Evolutionary conservation across 257 asterid species (phyloP).

Genomic region (Jaltomata sinuosa): DNA sequence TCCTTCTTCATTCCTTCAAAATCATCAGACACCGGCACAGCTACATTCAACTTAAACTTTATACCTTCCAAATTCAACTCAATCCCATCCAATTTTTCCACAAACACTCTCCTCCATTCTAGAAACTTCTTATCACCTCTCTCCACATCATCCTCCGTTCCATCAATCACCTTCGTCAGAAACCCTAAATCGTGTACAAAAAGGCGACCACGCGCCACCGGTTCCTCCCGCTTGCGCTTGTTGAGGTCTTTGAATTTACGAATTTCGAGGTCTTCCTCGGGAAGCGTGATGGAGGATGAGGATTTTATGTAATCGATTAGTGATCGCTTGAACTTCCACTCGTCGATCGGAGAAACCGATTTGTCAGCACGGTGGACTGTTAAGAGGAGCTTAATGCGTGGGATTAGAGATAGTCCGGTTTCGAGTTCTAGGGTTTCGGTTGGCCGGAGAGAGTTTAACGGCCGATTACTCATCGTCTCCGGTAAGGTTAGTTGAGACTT

Average conservation of each 20-base stretch:
- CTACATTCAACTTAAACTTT: constrained; percentile 57
- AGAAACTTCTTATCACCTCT: constrained; percentile 42
- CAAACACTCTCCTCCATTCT: constrained; percentile 67
- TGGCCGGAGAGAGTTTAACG: constrained; percentile 28
- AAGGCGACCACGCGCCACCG: constrained; percentile 71
- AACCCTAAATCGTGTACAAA: constrained; percentile 69
- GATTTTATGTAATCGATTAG: constrained; percentile 56
- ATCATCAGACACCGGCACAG: constrained; percentile 54
- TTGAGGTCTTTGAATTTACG: constrained; percentile 55
- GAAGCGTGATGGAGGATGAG: constrained; percentile 37
- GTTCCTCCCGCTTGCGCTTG: constrained; percentile 91
- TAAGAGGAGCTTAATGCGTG: constrained; percentile 61
- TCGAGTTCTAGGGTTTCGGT: constrained; percentile 57
- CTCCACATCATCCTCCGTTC: constrained; percentile 19
- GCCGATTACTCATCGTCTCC: constrained; percentile 16
- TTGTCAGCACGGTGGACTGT: constrained; percentile 79
- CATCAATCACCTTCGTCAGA: constrained; percentile 20
- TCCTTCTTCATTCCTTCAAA: constrained; percentile 64
- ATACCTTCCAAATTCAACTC: constrained; percentile 78
- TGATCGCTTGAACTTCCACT: constrained; percentile 87
- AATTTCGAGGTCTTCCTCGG: constrained; percentile 56
- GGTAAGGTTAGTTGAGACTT: not conserved
- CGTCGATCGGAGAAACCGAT: constrained; percentile 69
- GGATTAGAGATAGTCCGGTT: constrained; percentile 52
- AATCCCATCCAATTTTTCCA: constrained; percentile 73